These are phyloP conservation scores for Platismatia glauca DNA, from an alignment of 495 filamentous ascomycete species.

Conservation along the genomic window DNA sequence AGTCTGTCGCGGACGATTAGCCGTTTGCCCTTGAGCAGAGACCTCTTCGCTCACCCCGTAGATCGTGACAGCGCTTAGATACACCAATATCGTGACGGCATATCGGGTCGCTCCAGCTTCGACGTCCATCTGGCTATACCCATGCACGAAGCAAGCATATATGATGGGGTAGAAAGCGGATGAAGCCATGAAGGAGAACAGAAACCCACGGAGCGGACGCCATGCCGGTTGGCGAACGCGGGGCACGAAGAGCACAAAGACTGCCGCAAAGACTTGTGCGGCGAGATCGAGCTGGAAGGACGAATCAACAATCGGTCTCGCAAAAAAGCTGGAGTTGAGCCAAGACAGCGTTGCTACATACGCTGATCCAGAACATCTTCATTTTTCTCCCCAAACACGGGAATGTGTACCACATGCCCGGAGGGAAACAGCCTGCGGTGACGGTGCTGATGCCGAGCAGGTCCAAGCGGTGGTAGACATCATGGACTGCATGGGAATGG, in stretches of 20 bases:
- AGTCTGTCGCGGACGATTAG: conserved; percentile 18
- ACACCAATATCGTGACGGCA: conserved; percentile 18
- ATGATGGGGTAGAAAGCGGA: conserved; percentile 19
- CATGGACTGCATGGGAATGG: conserved; percentile 34
- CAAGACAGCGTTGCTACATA: conserved; percentile 13
- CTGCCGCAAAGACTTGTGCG: conserved; percentile 16
- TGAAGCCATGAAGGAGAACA: conserved; percentile 19
- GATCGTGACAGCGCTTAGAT: conserved; percentile 12
- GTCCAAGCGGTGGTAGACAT: conserved; percentile 39
- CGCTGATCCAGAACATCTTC: conserved; percentile 40
- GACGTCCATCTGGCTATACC: conserved; percentile 12
- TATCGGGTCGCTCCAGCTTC: conserved; percentile 24
- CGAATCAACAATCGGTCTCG: conserved; percentile 30
- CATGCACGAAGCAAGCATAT: conserved; percentile 8
- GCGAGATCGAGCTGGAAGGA: conserved; percentile 30
- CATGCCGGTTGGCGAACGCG: conserved; percentile 10
- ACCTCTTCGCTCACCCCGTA: conserved; percentile 11
- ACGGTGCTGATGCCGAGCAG: conserved; percentile 40
- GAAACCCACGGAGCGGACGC: conserved; percentile 12
- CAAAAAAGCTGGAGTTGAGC: neutral
- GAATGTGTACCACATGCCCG: conserved; percentile 44
- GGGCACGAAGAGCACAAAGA: conserved; percentile 14
- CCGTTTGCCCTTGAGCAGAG: neutral
- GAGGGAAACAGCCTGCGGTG: conserved; percentile 40
- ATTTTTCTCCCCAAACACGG: conserved; percentile 36